Base-by-base conservation (phyloP, 2,329 filamentous ascomycete species). In the Colletotrichum paranaense region DNA sequence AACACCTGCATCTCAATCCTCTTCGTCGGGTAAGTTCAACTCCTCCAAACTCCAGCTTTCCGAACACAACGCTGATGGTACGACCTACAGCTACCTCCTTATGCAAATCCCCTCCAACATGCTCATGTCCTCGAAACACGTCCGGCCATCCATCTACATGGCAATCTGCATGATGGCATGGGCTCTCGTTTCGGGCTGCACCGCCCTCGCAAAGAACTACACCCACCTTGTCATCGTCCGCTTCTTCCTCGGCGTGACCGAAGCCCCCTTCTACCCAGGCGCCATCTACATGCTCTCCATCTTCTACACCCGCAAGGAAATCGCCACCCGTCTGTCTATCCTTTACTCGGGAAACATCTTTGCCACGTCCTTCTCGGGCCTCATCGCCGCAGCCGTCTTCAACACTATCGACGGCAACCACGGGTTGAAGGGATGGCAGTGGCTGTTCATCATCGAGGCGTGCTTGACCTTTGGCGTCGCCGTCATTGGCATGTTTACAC, bases 281-380 rank as follows among this genome's bases (percentile, higher is more conserved):
- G 80, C 77, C 2, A 69, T 81, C 2, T 81, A 80, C 63, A 83
- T 89, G 64, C 81, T 90, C 4, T 86, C 85, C 1, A 85, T 87
- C 49, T 90, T 88, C 80, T 91, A 90, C 78, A 89, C 87, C 2
- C 82, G 87, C 38, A 86, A 88, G 75, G 84, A 86, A 75, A 76
- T 87, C 30, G 80, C 82, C n/a, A 78, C 82, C 1, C 80, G 85
- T 55, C 83, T 86, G 9, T 82, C 84, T 2, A 83, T 87, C 68
- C 79, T 88, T 1, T 88, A 88, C 72, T 81, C 85, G 0, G 84
- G 83, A 2, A 82, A 81, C 19, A 78, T 82, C 19, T 75, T 82
- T 32, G 79, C 81, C 4, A 81, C 79, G 0, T 81, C 82, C 1
- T 86, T 86, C 52, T 82, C 82, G 0, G 85, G 85, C 4, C 79